Evolutionary conservation across 371 early-diverging fungal species (phyloP), one percentile per base, ranked within the genome.

Genomic region (Phascolomyces articulosus): DNA sequence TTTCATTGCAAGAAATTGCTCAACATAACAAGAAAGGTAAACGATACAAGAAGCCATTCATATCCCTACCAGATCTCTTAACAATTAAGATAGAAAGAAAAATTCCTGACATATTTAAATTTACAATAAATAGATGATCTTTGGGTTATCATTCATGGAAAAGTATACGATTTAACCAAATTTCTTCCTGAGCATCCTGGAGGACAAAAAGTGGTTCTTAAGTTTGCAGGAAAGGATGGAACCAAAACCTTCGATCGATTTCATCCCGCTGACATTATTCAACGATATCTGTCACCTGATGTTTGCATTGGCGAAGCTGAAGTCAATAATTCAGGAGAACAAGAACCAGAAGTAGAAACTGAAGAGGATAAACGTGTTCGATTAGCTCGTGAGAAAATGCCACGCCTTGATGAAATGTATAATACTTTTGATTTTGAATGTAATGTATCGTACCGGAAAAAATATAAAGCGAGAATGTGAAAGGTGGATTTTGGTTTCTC

Each of bases 91-190:
- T n/a, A n/a, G n/a, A n/a, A n/a, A n/a, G n/a, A n/a, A n/a, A n/a
- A n/a, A n/a, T n/a, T n/a, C n/a, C n/a, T n/a, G n/a, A 2, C 1
- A 2, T 34, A 34, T 34, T 9, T 34, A 11, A 2, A 9, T 24
- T 29, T 49, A 10, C n/a, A n/a, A n/a, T n/a, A 8, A 34, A 40
- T 34, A 82, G 80, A 78, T 56, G 95, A 95, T 76, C 77, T 91
- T 62, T 96, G 96, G 96, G 87, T 95, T 51, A 84, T 93, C 57
- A 80, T 96, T 38, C 86, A 91, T 66, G 91, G 88, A 55, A 84
- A 90, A 67, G 95, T 96, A 18, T 91, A 93, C 66, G 91, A 96
- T 70, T 86, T 92, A 34, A 94, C 96, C 38, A 73, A 85, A 29
- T 95, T 95, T 75, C 62, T 83, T 23, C 83, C 83, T 16, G 80